phyloP scores from a whole-genome alignment of 1,139 yeast species.

The Blastobotrys serpentis region DNA sequence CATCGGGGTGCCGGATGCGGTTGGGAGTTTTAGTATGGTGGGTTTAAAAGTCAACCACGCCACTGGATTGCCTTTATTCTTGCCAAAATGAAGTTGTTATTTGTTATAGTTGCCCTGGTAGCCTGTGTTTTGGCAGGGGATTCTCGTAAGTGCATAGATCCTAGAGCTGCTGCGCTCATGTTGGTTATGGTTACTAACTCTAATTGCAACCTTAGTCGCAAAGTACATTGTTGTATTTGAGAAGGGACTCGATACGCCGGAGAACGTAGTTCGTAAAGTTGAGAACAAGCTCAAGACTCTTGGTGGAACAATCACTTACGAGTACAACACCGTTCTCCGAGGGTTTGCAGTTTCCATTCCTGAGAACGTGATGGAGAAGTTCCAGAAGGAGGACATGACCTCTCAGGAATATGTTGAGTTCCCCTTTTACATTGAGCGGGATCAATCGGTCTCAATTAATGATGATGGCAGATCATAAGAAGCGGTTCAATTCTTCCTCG shows the following conservation, averaged over 20 bases:
- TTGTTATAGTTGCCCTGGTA: neutral
- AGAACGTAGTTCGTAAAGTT: conserved; percentile 34
- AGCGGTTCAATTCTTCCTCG: too few species aligned
- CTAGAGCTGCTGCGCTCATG: too few species aligned
- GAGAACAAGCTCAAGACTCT: conserved; percentile 36
- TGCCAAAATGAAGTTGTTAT: neutral
- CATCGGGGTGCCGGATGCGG: too few species aligned
- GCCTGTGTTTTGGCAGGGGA: neutral
- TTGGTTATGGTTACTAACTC: too few species aligned
- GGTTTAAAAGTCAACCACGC: neutral
- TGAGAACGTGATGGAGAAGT: conserved; percentile 27
- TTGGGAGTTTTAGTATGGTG: too few species aligned
- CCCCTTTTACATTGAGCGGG: conserved; percentile 45
- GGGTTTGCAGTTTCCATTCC: conserved; percentile 44
- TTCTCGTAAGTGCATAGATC: too few species aligned
- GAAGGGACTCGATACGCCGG: conserved; percentile 39
- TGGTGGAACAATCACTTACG: conserved; percentile 43
- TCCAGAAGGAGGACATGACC: conserved; percentile 27
- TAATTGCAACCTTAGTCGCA: conserved; percentile 16
- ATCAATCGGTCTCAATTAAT: conserved; percentile 28
- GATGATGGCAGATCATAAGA: conserved; percentile 3
- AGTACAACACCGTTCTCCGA: conserved; percentile 42
- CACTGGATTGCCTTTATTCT: too few species aligned
- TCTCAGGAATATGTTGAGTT: conserved; percentile 29
- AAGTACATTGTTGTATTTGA: conserved; percentile 38